Evolutionary conservation across 2,329 filamentous ascomycete genomes (phyloP).

Genomic region (Trichoderma sp.): DNA sequence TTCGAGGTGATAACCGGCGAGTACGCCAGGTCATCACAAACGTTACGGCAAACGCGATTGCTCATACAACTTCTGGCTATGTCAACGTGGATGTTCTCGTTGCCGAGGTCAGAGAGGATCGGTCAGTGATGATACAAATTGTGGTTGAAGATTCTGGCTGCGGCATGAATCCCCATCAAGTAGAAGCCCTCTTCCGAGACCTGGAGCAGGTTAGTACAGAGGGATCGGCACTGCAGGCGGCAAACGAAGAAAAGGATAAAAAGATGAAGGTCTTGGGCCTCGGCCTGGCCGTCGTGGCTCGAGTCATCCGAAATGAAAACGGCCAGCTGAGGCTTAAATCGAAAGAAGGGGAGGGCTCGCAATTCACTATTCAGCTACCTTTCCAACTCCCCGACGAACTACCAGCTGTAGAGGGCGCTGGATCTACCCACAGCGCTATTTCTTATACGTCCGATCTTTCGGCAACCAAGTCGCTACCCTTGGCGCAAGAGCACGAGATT

Average conservation of each 20-base stretch:
- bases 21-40: slow-evolving; percentile 85
- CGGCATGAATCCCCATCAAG: slow-evolving; percentile 67
- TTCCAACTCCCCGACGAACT: slow-evolving; percentile 64
- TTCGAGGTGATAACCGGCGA: slow-evolving; percentile 77
- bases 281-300: slow-evolving; percentile 84
- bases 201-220: slow-evolving; percentile 61
- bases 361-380: slow-evolving; percentile 78
- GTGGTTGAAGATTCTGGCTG: slow-evolving; percentile 74
- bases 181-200: slow-evolving; percentile 62
- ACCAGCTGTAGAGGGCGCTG: slow-evolving; percentile 32
- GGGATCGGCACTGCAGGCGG: slow-evolving; percentile 38
- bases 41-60: slow-evolving; percentile 80
- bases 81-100: slow-evolving; percentile 74
- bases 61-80: slow-evolving; percentile 70
- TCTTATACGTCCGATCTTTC: slow-evolving; percentile 30
- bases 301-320: slow-evolving; percentile 87
- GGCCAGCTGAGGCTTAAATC: slow-evolving; percentile 85
- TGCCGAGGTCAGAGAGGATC: slow-evolving; percentile 55
- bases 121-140: slow-evolving; percentile 71
- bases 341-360: slow-evolving; percentile 78
- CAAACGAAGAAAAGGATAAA: slow-evolving; percentile 37
- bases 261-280: slow-evolving; percentile 66
- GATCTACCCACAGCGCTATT: slow-evolving; percentile 20
- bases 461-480: slow-evolving; percentile 36
- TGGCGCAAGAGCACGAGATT: slow-evolving; percentile 56